Percentiles rank a stretch among this genome's conserved stretches.
phyloP scores from a whole-genome alignment of 148 eudicot genomes.

The Suaeda aralocaspica region DNA sequence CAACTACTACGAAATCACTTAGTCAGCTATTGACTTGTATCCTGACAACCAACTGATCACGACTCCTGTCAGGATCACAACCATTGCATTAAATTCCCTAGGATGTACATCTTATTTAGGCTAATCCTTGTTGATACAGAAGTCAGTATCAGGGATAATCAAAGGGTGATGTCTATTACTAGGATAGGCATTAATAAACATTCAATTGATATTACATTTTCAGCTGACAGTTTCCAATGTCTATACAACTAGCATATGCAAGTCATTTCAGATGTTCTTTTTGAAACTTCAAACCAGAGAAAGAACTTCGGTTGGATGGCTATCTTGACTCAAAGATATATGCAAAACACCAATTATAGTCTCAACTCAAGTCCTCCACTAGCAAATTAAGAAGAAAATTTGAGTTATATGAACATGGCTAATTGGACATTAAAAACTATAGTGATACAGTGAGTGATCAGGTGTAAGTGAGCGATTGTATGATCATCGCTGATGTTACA shows the following conservation, averaged over 20 bases:
- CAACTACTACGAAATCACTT: neutral
- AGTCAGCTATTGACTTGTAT: neutral
- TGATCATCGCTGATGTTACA: too few relatives aligned
- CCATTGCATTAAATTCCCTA: neutral
- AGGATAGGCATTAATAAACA: neutral
- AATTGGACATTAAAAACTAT: neutral
- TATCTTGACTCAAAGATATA: neutral
- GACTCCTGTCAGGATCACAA: conserved; percentile 7
- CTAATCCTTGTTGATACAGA: conserved; percentile 1
- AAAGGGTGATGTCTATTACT: neutral
- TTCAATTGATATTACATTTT: neutral
- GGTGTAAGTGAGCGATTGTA: too few relatives aligned
- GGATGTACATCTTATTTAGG: conserved; percentile 6
- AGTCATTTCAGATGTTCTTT: neutral
- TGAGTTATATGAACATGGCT: neutral
- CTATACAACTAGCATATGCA: neutral
- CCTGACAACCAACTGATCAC: neutral
- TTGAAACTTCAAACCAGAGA: neutral
- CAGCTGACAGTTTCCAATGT: neutral
- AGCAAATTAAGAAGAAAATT: neutral
- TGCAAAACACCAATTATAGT: neutral
- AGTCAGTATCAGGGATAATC: conserved; percentile 21
- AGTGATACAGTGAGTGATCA: neutral
- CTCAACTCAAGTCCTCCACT: too few relatives aligned
- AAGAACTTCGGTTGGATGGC: neutral